These are phyloP conservation scores for Poa pratensis DNA, from an alignment of 176 grass and related monocot species.

Conservation along the genomic window DNA sequence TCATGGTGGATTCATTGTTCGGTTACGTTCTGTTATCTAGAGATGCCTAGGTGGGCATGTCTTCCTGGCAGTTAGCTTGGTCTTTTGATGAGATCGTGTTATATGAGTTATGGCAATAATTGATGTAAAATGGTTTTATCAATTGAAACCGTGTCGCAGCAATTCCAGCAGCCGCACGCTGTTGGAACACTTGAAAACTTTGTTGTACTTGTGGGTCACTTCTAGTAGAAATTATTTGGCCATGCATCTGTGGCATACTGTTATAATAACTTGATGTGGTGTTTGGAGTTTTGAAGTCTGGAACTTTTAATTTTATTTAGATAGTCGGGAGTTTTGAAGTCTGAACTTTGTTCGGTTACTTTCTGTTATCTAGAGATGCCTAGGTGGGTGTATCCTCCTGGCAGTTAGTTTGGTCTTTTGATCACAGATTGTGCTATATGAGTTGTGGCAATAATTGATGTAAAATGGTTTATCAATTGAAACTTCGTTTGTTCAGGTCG, in stretches of 20 bases:
- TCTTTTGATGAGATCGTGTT: neutral
- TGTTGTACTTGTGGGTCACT: neutral
- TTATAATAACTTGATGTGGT: neutral
- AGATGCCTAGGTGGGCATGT: conserved; percentile 18
- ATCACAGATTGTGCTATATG: conserved; percentile 4
- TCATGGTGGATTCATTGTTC: conserved; percentile 2
- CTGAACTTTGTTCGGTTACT: conserved; percentile 12
- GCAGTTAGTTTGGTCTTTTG: neutral
- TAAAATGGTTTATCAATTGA: conserved; percentile 17
- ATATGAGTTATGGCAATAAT: conserved; percentile 46
- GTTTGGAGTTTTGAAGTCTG: too few relatives aligned
- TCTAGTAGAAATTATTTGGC: neutral
- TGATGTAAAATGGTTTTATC: conserved; percentile 16
- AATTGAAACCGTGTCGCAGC: conserved; percentile 15
- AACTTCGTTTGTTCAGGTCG: conserved; percentile 11
- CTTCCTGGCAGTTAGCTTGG: neutral
- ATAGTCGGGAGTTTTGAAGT: too few relatives aligned
- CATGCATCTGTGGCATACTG: neutral
- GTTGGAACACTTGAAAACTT: neutral
- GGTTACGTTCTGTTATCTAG: conserved; percentile 12
- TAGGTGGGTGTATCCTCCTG: conserved; percentile 21
- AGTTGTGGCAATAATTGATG: conserved; percentile 42
- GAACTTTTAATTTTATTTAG: too few relatives aligned
- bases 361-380: conserved; percentile 12
- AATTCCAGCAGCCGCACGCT: neutral